Conservation (phyloP, 2,329 filamentous ascomycete genomes). For the Ilyonectria robusta region DNA sequence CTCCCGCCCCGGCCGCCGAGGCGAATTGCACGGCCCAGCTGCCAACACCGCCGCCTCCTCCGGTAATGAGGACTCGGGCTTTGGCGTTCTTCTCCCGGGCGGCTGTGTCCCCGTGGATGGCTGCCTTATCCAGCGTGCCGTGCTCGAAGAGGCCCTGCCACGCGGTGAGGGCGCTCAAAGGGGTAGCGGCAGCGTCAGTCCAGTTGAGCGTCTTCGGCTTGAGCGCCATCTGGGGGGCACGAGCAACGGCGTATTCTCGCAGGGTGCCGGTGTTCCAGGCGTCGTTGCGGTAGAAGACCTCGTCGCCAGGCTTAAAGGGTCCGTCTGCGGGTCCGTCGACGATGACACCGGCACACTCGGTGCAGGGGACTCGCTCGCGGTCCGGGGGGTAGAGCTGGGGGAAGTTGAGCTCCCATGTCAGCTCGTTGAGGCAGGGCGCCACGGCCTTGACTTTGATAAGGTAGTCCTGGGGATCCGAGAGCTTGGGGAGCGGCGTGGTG, state of each 20-base stretch:
- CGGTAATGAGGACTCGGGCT: conserved; percentile 56
- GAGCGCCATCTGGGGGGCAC: conserved; percentile 51
- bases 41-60: conserved; percentile 57
- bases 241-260: conserved; percentile 52
- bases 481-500: conserved; percentile 41
- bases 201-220: conserved; percentile 52
- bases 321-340: conserved; percentile 47
- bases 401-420: conserved; percentile 49
- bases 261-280: conserved; percentile 48
- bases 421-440: conserved; percentile 51
- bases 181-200: conserved; percentile 54
- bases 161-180: conserved; percentile 58
- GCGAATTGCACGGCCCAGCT: conserved; percentile 57
- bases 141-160: conserved; percentile 58
- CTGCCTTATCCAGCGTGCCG: conserved; percentile 49
- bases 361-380: conserved; percentile 52
- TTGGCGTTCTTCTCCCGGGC: conserved; percentile 47
- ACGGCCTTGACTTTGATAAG: conserved; percentile 53
- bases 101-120: conserved; percentile 45
- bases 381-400: conserved; percentile 38
- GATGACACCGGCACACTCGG: conserved; percentile 58
- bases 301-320: conserved; percentile 53
- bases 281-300: conserved; percentile 52
- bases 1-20: conserved; percentile 46
- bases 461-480: conserved; percentile 41